Evolutionary conservation across 257 asterid genomes (phyloP).

Genomic region (Nicotiana undulata): DNA sequence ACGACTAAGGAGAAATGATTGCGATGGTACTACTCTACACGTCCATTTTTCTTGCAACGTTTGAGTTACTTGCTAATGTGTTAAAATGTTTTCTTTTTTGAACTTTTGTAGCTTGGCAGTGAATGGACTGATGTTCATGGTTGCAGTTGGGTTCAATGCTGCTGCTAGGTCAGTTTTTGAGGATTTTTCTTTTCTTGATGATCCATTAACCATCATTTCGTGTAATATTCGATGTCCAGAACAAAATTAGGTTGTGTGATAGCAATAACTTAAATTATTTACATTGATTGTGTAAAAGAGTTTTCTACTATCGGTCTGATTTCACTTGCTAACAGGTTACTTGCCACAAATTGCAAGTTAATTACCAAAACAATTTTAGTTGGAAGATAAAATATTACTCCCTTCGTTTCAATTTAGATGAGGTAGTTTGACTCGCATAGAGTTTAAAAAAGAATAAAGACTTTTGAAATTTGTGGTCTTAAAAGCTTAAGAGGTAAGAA

Average conservation of each 20-base stretch:
- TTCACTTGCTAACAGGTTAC: no score
- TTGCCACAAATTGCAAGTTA: no score
- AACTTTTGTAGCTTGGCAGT: slow-evolving; percentile 23
- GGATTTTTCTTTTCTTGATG: background rate
- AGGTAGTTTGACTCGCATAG: no score
- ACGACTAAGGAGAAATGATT: background rate
- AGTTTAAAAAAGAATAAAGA: no score
- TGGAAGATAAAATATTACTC: no score
- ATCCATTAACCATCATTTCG: background rate
- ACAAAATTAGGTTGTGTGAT: background rate
- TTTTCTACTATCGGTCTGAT: no score
- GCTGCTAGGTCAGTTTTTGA: slow-evolving; percentile 24
- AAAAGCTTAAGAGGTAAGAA: no score
- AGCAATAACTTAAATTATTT: no score
- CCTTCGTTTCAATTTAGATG: no score
- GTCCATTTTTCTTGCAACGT: background rate
- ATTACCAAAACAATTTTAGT: no score
- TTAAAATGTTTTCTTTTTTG: background rate
- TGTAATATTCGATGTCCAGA: background rate
- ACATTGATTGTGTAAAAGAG: no score
- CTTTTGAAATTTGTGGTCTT: no score
- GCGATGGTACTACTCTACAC: background rate
- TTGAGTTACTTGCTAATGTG: background rate
- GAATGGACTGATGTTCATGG: slow-evolving; percentile 26
- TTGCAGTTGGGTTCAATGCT: slow-evolving; percentile 37